Evolutionary conservation across 371 early-diverging fungal genomes (phyloP).

Genomic region (Circinella minor): DNA sequence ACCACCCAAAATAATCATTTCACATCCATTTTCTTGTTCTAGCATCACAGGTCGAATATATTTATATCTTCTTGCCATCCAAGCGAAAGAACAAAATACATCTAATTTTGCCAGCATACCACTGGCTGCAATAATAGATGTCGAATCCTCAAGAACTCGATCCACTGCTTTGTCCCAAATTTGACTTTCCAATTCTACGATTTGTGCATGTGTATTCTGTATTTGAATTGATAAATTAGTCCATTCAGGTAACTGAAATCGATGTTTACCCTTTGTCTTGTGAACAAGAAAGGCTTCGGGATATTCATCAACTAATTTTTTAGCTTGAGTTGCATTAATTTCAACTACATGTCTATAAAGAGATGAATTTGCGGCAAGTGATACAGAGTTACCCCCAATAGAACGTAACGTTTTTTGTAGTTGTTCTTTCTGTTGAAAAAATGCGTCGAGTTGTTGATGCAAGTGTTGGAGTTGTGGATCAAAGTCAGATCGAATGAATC

Average conservation of each 20-base stretch:
- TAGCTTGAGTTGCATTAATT: constrained; percentile 39
- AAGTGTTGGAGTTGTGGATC: constrained; percentile 26
- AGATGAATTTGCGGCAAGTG: constrained; percentile 30
- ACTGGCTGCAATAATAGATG: constrained; percentile 55
- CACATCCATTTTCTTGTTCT: neutral
- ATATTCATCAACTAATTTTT: constrained; percentile 26
- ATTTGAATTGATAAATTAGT: constrained; percentile 54
- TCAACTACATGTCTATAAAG: constrained; percentile 61
- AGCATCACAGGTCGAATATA: constrained; percentile 62
- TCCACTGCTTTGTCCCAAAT: constrained; percentile 48
- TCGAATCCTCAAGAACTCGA: constrained; percentile 47
- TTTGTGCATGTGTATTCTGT: constrained; percentile 47
- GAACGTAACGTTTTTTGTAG: constrained; percentile 34
- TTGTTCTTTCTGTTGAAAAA: constrained; percentile 25
- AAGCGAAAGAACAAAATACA: constrained; percentile 66
- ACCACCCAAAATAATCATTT: constrained; percentile 59
- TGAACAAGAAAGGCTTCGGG: constrained; percentile 34
- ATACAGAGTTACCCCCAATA: constrained; percentile 44
- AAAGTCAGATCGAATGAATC: constrained; percentile 50
- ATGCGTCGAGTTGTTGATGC: constrained; percentile 29
- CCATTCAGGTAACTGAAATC: constrained; percentile 58
- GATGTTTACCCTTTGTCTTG: constrained; percentile 47
- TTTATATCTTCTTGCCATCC: constrained; percentile 51
- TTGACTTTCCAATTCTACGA: constrained; percentile 53
- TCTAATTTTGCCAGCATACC: constrained; percentile 73